Evolutionary conservation across 192 early-diverging fungal species (phyloP).

Genomic region (Backusella sp.): DNA sequence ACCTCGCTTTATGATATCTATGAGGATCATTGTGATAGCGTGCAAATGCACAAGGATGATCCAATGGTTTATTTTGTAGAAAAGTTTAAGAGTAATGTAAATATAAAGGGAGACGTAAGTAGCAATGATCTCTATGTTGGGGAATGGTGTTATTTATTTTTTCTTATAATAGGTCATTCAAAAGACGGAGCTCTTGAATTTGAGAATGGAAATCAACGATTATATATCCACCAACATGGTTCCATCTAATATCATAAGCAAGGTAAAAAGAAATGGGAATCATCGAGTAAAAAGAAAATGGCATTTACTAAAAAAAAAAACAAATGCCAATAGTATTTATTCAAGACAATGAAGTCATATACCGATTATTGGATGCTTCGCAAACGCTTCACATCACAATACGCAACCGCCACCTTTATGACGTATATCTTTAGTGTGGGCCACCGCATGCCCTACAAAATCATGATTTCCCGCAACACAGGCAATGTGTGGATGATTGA

Average conservation of each 20-base stretch:
- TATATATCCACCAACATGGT: constrained; percentile 84
- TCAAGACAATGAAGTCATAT: constrained; percentile 68
- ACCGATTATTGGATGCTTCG: constrained; percentile 93
- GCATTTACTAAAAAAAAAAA: neutral
- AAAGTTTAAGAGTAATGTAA: constrained; percentile 65
- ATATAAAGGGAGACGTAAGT: constrained; percentile 57
- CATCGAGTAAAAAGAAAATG: neutral
- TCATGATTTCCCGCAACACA: constrained; percentile 79
- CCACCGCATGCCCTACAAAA: constrained; percentile 85
- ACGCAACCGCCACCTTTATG: constrained; percentile 88
- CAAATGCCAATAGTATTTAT: constrained; percentile 58
- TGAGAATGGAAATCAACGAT: constrained; percentile 86
- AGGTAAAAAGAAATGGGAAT: constrained; percentile 41
- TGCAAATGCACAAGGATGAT: constrained; percentile 82
- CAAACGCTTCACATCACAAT: constrained; percentile 91
- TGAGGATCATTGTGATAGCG: constrained; percentile 78
- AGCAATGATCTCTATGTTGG: neutral
- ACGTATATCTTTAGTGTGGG: constrained; percentile 88
- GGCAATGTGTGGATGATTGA: constrained; percentile 90
- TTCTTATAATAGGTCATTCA: constrained; percentile 34
- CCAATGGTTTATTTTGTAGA: constrained; percentile 82
- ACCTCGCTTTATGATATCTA: constrained; percentile 92
- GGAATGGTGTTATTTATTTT: neutral
- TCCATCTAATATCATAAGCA: constrained; percentile 81
- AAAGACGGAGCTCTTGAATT: constrained; percentile 68